Conservation (phyloP, 768 basidiomycete species). For the Hemileccinum rubropunctum region DNA sequence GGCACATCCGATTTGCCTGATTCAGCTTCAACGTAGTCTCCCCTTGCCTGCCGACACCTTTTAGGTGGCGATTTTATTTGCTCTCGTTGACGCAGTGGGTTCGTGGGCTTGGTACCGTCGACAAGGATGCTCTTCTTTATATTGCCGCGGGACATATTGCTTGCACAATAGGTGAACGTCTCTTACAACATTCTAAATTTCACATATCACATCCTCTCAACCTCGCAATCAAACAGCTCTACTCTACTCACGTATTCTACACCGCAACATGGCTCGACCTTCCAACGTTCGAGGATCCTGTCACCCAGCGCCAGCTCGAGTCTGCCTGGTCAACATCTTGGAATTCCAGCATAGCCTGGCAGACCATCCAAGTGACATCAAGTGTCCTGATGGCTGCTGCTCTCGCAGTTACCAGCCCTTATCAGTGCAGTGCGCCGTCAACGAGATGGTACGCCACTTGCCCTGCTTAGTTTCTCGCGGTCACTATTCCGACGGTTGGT, state of each 20-base stretch:
- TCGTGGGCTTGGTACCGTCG: too few relatives aligned
- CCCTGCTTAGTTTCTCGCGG: constrained; percentile 52
- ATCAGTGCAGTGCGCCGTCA: constrained; percentile 55
- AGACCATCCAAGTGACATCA: constrained; percentile 46
- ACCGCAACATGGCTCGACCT: constrained; percentile 72
- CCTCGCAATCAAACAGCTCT: constrained; percentile 56
- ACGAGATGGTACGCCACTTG: constrained; percentile 60
- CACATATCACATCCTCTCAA: constrained; percentile 51
- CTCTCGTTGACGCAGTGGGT: too few relatives aligned
- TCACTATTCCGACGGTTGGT: constrained; percentile 44
- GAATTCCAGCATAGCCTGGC: constrained; percentile 54
- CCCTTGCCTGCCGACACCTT: too few relatives aligned
- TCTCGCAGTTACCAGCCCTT: constrained; percentile 63
- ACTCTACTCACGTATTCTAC: constrained; percentile 60
- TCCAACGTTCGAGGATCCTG: constrained; percentile 69
- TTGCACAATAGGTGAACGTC: constrained; percentile 46
- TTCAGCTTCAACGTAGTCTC: too few relatives aligned
- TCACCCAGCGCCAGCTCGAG: constrained; percentile 63
- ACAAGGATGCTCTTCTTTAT: constrained; percentile 51
- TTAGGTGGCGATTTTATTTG: too few relatives aligned
- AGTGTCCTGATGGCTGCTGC: constrained; percentile 44
- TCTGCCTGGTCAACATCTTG: constrained; percentile 43
- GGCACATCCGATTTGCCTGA: too few relatives aligned
- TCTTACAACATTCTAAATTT: constrained; percentile 42
- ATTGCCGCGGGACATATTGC: constrained; percentile 54